These are phyloP conservation scores for Volvariella surrecta DNA, from an alignment of 1,284 basidiomycete species.

Conservation along the genomic window DNA sequence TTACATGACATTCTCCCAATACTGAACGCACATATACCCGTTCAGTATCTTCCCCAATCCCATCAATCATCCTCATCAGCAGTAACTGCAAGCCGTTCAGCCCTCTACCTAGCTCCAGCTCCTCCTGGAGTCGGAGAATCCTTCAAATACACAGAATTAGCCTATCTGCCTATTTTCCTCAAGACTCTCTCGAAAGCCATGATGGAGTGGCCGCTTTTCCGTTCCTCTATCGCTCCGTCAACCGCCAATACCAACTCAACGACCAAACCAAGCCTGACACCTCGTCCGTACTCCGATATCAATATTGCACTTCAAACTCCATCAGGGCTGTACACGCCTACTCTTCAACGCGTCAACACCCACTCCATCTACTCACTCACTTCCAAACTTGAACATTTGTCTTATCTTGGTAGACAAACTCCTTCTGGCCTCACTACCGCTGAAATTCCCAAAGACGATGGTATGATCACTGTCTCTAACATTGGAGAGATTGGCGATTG, in stretches of 20 bases:
- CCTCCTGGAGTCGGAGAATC: slow-evolving; percentile 32
- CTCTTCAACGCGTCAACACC: slow-evolving; percentile 55
- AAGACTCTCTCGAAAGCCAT: slow-evolving; percentile 74
- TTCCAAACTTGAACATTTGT: slow-evolving; percentile 51
- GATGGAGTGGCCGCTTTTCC: slow-evolving; percentile 79
- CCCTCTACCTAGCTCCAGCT: slow-evolving; percentile 30
- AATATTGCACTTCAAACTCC: slow-evolving; percentile 74
- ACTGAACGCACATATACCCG: slow-evolving; percentile 67
- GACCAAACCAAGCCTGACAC: slow-evolving; percentile 52
- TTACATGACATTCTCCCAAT: slow-evolving; percentile 63
- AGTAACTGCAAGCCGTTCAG: slow-evolving; percentile 23
- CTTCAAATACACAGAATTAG: slow-evolving; percentile 57
- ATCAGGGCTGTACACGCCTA: slow-evolving; percentile 83
- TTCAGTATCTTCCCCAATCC: slow-evolving; percentile 43
- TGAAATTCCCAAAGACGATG: slow-evolving; percentile 62
- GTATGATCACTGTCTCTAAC: slow-evolving; percentile 84
- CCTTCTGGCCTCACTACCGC: slow-evolving; percentile 54
- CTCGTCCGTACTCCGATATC: slow-evolving; percentile 69
- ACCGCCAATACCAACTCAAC: slow-evolving; percentile 12
- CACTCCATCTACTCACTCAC: slow-evolving; percentile 61
- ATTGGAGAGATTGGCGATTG: slow-evolving; percentile 76
- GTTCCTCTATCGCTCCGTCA: slow-evolving; percentile 54
- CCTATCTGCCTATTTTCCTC: slow-evolving; percentile 79
- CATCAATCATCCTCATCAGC: slow-evolving; percentile 15
- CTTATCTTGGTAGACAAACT: slow-evolving; percentile 54